A percentile compares a stretch with the other conserved stretches of the same genome.
Conservation (phyloP, 1,284 basidiomycete species). For the Anthracocystis walkeri region DNA sequence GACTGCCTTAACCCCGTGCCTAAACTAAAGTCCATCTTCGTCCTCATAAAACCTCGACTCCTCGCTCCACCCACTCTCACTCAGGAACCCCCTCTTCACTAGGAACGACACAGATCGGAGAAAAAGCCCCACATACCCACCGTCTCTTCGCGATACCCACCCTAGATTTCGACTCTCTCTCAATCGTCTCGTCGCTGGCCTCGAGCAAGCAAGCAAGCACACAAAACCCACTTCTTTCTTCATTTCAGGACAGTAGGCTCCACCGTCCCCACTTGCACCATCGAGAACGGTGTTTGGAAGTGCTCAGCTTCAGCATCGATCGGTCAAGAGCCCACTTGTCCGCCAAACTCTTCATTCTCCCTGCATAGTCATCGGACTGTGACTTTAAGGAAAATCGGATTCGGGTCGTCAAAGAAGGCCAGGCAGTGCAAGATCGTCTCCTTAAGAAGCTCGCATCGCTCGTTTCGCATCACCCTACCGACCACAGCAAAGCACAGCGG, state of each 20-base stretch:
- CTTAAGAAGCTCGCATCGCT: not conserved
- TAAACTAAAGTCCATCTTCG: not conserved
- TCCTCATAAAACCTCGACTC: not conserved
- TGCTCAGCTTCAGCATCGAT: not conserved
- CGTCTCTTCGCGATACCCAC: constrained; percentile 16
- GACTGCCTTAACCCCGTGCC: no score
- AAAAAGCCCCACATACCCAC: constrained; percentile 18
- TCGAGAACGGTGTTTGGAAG: constrained; percentile 2
- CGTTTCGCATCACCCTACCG: not conserved
- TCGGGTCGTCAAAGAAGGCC: no score
- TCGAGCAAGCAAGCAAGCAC: not conserved
- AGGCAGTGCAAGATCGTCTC: no score
- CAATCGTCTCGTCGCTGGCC: constrained; percentile 2
- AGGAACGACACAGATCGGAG: not conserved
- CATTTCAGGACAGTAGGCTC: not conserved
- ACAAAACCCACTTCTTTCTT: not conserved
- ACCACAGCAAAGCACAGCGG: not conserved
- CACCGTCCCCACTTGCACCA: constrained; percentile 5
- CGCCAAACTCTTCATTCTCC: not conserved
- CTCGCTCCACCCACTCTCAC: not conserved
- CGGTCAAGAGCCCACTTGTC: not conserved
- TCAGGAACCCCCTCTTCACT: not conserved
- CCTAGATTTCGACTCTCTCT: not conserved
- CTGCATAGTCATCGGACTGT: no score
- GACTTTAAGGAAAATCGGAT: no score